Conservation (phyloP, 345 rosid genomes). For the Camelina laxa region DNA sequence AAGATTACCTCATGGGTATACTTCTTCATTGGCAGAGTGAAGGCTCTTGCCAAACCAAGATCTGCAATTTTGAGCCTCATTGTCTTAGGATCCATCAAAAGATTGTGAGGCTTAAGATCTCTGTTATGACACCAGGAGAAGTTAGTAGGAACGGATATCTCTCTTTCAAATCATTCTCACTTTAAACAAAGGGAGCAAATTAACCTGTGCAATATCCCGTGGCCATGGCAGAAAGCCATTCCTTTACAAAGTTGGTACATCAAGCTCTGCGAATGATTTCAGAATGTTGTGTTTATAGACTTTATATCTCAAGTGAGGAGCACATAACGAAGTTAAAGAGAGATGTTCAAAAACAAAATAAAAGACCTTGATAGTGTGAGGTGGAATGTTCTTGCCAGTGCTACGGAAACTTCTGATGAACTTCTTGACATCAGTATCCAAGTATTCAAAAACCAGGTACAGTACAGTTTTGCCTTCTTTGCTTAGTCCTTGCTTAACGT, state of each 20-base stretch:
- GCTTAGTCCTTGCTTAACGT: slow-evolving; percentile 90
- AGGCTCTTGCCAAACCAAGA: slow-evolving; percentile 90
- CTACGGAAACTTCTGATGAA: slow-evolving; percentile 74
- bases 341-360: background rate
- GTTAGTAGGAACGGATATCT: background rate
- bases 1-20: slow-evolving; percentile 88
- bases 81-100: slow-evolving; percentile 89
- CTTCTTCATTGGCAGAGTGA: slow-evolving; percentile 93
- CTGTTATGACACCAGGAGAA: slow-evolving; percentile 43
- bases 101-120: slow-evolving; percentile 99
- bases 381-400: slow-evolving; percentile 61
- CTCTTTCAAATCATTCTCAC: background rate
- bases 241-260: slow-evolving; percentile 98
- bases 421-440: slow-evolving; percentile 94
- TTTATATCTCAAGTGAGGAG: background rate
- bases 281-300: background rate
- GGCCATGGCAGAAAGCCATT: slow-evolving; percentile 95
- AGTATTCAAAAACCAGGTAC: slow-evolving; percentile 87
- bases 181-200: background rate
- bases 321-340: background rate
- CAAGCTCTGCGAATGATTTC: slow-evolving; percentile 60
- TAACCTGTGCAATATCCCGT: slow-evolving; percentile 93
- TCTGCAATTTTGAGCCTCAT: slow-evolving; percentile 93
- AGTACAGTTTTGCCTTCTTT: slow-evolving; percentile 92
- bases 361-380: slow-evolving; percentile 57